Evolutionary conservation across 2,329 filamentous ascomycete genomes (phyloP), one percentile per base, ranked within the genome.

Genomic region (Sclerotinia sclerotiorum): DNA sequence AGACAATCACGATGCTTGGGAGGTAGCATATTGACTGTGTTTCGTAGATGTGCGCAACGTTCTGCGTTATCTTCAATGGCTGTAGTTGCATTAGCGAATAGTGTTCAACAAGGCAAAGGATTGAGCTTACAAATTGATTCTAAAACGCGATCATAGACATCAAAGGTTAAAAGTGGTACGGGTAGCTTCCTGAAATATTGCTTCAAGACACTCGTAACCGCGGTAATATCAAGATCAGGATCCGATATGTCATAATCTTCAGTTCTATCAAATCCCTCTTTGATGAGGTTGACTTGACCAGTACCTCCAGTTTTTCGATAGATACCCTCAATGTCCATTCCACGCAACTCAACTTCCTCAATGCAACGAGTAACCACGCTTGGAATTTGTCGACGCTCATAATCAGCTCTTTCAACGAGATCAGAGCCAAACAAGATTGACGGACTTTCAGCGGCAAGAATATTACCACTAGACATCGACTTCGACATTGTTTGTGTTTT

Each of bases 301-400:
- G 91, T 93, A 73, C 94, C 95, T 68, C 95, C 95, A 63, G 94
- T 97, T 84, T 99, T 99, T 76, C 95, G 89, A 81, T 99, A 99
- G 74, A 99, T 97, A 71, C 95, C 95, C 81, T 98, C 95, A 74
- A 96, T 87, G 75, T 98, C 94, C 92, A 99, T 97, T 80, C 94
- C 95, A 77, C 95, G 89, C 29, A 95, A 82, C 79, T 99, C 95
- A 51, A 99, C 95, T 80, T 99, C 94, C 77, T 97, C 92, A 73
- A 99, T 97, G 80, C 95, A 99, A 60, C 93, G 90, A 60, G 89
- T 94, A 55, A 99, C 92, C 39, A 99, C 92, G 71, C 88, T 90
- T 60, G 95, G 95, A 70, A 99, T 94, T 75, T 94, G 89, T 65
- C 91, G 89, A 72, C 91, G 92, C 79, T 99, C 95, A 76, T 87